These are phyloP conservation scores for Capsicum rhomboideum DNA, from an alignment of 257 asterid species.

Conservation along the genomic window DNA sequence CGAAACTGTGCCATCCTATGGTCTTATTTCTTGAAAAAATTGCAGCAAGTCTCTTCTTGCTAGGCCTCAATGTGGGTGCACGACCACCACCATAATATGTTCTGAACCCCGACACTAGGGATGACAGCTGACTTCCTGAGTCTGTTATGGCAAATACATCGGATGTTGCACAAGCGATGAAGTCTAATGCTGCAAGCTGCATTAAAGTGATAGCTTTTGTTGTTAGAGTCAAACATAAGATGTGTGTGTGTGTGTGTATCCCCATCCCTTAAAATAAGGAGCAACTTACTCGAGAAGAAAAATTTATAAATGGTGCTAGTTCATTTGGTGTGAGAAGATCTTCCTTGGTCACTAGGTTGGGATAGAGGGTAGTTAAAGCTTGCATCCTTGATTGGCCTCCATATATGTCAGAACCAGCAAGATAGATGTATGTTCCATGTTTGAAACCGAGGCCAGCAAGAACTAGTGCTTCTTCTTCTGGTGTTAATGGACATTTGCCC, in stretches of 20 bases:
- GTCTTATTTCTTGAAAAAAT: slow-evolving; percentile 54
- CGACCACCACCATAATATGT: slow-evolving; percentile 70
- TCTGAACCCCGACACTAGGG: slow-evolving; percentile 80
- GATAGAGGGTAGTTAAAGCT: slow-evolving; percentile 58
- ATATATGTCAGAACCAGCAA: slow-evolving; percentile 78
- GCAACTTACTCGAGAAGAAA: slow-evolving; percentile 71
- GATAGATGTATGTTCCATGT: slow-evolving; percentile 56
- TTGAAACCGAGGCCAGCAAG: slow-evolving; percentile 77
- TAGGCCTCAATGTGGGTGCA: slow-evolving; percentile 79
- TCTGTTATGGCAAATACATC: slow-evolving; percentile 91
- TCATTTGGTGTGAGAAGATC: slow-evolving; percentile 70
- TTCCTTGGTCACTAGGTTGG: slow-evolving; percentile 74
- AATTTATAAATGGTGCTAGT: slow-evolving; percentile 69
- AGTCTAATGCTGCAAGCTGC: slow-evolving; percentile 97
- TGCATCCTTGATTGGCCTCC: slow-evolving; percentile 70
- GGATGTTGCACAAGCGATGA: slow-evolving; percentile 73
- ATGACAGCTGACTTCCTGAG: slow-evolving; percentile 91
- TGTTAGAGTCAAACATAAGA: neutral
- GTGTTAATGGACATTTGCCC: slow-evolving; percentile 89
- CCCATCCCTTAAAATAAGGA: neutral
- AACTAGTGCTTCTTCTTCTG: slow-evolving; percentile 90
- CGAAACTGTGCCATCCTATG: slow-evolving; percentile 52
- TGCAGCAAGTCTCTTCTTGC: slow-evolving; percentile 75
- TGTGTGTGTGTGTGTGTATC: neutral
- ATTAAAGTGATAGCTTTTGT: neutral